Evolutionary conservation across 352 stramenopile genomes (phyloP).

Genomic region (Phytopythium helicoides): DNA sequence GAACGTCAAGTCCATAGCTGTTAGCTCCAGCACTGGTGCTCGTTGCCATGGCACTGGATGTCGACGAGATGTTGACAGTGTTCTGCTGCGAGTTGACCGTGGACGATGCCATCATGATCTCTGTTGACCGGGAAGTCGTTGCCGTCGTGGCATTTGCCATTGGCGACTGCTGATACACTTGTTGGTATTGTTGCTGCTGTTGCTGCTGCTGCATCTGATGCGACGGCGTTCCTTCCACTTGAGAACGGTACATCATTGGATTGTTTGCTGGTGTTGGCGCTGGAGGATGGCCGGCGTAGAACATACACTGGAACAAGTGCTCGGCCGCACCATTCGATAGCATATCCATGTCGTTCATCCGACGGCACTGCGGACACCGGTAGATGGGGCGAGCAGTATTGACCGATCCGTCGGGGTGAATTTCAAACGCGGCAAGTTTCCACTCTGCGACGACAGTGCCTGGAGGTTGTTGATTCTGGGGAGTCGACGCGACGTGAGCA

Average conservation of each 20-base stretch:
- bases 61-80: slow-evolving; percentile 32
- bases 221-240: slow-evolving; percentile 40
- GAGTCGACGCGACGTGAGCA: slow-evolving; percentile 10
- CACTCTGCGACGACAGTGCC: slow-evolving; percentile 49
- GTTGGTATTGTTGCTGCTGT: slow-evolving; percentile 35
- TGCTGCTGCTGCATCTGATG: slow-evolving; percentile 31
- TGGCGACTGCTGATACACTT: slow-evolving; percentile 31
- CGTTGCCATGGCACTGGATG: slow-evolving; percentile 8
- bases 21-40: not conserved
- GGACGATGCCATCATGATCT: slow-evolving; percentile 15
- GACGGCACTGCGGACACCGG: slow-evolving; percentile 63
- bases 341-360: slow-evolving; percentile 70
- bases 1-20: slow-evolving; percentile 6
- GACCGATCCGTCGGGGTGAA: slow-evolving; percentile 61
- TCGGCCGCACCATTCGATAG: slow-evolving; percentile 52
- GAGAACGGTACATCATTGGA: slow-evolving; percentile 46
- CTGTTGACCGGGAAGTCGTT: not conserved
- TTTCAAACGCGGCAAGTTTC: slow-evolving; percentile 79
- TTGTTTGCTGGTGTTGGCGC: slow-evolving; percentile 1
- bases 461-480: slow-evolving; percentile 20
- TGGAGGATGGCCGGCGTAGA: slow-evolving; percentile 13
- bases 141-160: slow-evolving; percentile 7
- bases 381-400: slow-evolving; percentile 76
- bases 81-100: slow-evolving; percentile 31
- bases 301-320: slow-evolving; percentile 60